These are phyloP conservation scores for Crithidia thermophila DNA, from an alignment of 208 protist species.

Conservation along the genomic window DNA sequence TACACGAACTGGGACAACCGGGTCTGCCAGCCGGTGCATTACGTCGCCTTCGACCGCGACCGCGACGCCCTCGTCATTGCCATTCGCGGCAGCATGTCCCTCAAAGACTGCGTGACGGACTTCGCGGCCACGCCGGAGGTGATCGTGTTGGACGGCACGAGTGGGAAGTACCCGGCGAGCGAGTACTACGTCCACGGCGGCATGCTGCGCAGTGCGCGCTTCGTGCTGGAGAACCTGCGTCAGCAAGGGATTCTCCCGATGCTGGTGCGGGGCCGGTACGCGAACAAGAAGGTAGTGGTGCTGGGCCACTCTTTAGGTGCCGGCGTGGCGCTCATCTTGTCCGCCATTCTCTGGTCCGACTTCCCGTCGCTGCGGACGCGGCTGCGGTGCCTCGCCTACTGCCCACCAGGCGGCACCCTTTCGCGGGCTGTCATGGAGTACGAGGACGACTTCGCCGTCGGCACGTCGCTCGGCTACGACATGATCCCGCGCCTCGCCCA, in stretches of 20 bases:
- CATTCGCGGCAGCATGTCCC: slow-evolving; percentile 88
- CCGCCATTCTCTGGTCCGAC: slow-evolving; percentile 62
- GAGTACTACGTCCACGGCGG: slow-evolving; percentile 87
- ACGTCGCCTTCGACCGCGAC: slow-evolving; percentile 61
- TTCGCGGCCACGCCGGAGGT: slow-evolving; percentile 53
- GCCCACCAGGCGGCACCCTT: slow-evolving; percentile 74
- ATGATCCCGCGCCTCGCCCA: slow-evolving; percentile 76
- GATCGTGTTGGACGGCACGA: slow-evolving; percentile 38
- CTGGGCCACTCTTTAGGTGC: slow-evolving; percentile 90
- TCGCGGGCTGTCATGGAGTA: slow-evolving; percentile 74
- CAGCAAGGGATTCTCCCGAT: slow-evolving; percentile 62
- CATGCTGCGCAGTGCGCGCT: slow-evolving; percentile 67
- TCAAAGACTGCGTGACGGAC: slow-evolving; percentile 86
- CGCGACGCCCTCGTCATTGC: slow-evolving; percentile 73
- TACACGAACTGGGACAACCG: slow-evolving; percentile 73
- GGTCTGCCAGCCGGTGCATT: slow-evolving; percentile 79
- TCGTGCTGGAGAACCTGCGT: slow-evolving; percentile 58
- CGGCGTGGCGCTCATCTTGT: slow-evolving; percentile 74
- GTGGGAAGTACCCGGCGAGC: slow-evolving; percentile 10
- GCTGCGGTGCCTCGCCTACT: slow-evolving; percentile 78
- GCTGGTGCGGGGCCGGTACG: slow-evolving; percentile 48
- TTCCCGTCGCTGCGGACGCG: slow-evolving; percentile 49
- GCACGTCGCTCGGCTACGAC: slow-evolving; percentile 78
- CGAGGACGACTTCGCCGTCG: slow-evolving; percentile 61
- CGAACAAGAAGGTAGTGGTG: slow-evolving; percentile 52